phyloP scores from a whole-genome alignment of 495 filamentous ascomycete genomes.

The Astrothelium subdiscretum region DNA sequence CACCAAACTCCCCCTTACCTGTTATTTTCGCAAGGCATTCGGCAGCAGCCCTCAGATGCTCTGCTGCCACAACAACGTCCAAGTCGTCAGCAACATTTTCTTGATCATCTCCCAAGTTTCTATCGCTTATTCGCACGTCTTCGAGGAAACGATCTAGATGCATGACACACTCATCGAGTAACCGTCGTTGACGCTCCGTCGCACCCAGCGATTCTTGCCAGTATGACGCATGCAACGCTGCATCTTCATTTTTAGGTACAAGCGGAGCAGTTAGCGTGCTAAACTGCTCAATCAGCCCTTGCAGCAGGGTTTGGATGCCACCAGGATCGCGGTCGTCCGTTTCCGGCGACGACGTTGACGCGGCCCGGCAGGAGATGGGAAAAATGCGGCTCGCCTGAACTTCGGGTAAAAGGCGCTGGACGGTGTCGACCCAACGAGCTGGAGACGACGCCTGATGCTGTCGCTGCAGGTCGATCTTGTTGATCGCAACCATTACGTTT shows the following conservation, averaged over 20 bases:
- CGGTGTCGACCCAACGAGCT: constrained; percentile 15
- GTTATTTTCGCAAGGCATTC: constrained; percentile 74
- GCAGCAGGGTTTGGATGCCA: constrained; percentile 55
- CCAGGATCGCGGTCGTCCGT: constrained; percentile 42
- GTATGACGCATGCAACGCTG: constrained; percentile 35
- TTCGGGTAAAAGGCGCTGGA: constrained; percentile 10
- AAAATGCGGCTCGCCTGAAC: constrained; percentile 39
- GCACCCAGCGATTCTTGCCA: constrained; percentile 82
- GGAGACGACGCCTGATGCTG: constrained; percentile 6
- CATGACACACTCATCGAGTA: constrained; percentile 58
- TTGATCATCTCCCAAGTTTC: constrained; percentile 25
- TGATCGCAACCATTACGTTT: constrained; percentile 60
- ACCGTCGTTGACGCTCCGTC: constrained; percentile 74
- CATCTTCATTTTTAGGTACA: constrained; percentile 18
- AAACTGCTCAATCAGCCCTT: constrained; percentile 57
- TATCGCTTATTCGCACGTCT: not conserved
- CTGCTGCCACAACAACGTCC: constrained; percentile 91
- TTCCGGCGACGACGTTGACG: constrained; percentile 22
- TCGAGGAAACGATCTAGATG: constrained; percentile 60
- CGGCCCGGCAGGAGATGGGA: constrained; percentile 53
- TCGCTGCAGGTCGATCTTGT: constrained; percentile 67
- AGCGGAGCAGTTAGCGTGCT: constrained; percentile 55
- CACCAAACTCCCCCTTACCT: constrained; percentile 71
- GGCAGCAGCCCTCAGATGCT: constrained; percentile 74
- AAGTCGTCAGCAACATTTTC: constrained; percentile 32